phyloP scores from a whole-genome alignment of 345 rosid species.

The Populus davidiana region DNA sequence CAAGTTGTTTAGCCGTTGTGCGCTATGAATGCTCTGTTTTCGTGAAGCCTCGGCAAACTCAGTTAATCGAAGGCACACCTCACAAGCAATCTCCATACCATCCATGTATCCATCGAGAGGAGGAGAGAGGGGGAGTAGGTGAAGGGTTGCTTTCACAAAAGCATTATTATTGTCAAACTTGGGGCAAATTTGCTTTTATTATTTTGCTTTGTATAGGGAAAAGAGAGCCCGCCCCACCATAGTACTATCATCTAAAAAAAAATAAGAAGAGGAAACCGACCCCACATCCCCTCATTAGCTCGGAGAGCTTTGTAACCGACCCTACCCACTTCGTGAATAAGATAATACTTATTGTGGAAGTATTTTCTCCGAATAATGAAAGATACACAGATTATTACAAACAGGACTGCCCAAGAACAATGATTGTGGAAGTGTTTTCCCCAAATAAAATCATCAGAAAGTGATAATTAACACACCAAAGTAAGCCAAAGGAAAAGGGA shows the following conservation, averaged over 20 bases:
- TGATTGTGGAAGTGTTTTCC: slow-evolving; percentile 24
- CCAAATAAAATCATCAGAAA: background rate
- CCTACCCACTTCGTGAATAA: slow-evolving; percentile 45
- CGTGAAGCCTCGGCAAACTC: slow-evolving; percentile 7
- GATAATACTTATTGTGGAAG: background rate
- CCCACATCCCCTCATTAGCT: slow-evolving; percentile 30
- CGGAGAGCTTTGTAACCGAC: slow-evolving; percentile 34
- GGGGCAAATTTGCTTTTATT: slow-evolving; percentile 19
- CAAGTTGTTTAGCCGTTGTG: background rate
- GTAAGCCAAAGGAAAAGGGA: background rate
- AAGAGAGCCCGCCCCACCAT: slow-evolving; percentile 14
- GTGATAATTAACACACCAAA: background rate
- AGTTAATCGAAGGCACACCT: slow-evolving; percentile 7
- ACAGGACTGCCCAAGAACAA: slow-evolving; percentile 37
- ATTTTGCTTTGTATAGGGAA: slow-evolving; percentile 1
- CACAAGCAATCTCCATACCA: slow-evolving; percentile 25
- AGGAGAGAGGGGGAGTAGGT: slow-evolving; percentile 32
- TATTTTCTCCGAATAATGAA: background rate
- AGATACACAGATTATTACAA: background rate
- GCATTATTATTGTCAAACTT: slow-evolving; percentile 28
- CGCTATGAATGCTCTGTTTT: slow-evolving; percentile 4
- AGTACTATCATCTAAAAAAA: slow-evolving; percentile 12
- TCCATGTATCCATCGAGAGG: background rate
- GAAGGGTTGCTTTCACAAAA: slow-evolving; percentile 52
- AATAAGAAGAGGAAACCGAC: slow-evolving; percentile 9